Percentiles rank a stretch among this genome's conserved stretches.
Evolutionary conservation across 148 eudicot genomes (phyloP).

Genomic region (Vaccinium macrocarpon): DNA sequence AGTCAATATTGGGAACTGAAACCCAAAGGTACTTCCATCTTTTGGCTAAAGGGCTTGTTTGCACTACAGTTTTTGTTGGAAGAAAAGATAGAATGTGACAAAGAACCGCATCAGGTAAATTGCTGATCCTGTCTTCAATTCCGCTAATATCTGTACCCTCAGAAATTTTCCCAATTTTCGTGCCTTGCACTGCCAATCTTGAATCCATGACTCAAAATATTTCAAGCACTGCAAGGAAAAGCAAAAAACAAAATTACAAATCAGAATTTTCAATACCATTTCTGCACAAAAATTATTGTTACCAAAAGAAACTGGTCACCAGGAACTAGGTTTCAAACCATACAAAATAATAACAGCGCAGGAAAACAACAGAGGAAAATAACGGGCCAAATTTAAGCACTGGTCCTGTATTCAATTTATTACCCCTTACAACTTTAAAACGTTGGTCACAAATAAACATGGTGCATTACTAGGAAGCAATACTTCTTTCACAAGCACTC

Average conservation of each 20-base stretch:
- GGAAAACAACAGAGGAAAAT: not conserved
- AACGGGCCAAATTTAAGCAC: not conserved
- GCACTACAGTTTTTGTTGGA: not conserved
- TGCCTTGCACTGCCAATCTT: not conserved
- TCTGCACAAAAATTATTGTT: too few relatives aligned
- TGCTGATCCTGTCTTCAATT: not conserved
- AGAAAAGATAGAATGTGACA: not conserved
- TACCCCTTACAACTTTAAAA: not conserved
- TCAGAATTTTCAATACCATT: not conserved
- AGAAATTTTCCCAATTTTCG: too few relatives aligned
- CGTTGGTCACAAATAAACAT: not conserved
- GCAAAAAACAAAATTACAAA: not conserved
- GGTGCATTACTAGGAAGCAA: not conserved
- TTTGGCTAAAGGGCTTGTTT: not conserved
- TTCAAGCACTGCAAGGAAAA: not conserved
- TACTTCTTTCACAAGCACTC: too few relatives aligned
- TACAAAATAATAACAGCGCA: too few relatives aligned
- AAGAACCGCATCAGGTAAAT: not conserved
- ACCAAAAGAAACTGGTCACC: too few relatives aligned
- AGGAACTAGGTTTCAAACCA: too few relatives aligned
- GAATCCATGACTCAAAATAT: not conserved
- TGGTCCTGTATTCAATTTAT: too few relatives aligned
- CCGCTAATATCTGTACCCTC: not conserved
- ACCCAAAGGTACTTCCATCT: not conserved
- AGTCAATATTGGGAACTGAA: too few relatives aligned